Evolutionary conservation across 495 filamentous ascomycete genomes (phyloP).

Genomic region (Penicillium cosmopolitanum): DNA sequence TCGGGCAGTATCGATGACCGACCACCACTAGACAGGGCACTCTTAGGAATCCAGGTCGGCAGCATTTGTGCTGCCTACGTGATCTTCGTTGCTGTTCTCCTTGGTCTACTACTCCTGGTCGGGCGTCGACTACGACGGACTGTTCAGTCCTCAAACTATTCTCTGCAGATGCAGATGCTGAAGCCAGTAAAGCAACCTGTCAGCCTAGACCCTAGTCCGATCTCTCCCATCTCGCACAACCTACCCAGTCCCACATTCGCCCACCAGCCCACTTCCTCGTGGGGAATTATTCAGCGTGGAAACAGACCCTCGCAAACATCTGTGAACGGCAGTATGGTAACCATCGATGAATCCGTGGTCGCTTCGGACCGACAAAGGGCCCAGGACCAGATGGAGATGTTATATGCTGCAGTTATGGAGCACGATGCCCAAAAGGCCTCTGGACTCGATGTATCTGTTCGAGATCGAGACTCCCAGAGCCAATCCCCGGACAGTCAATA

Average conservation of each 20-base stretch:
- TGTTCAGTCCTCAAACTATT: slow-evolving; percentile 54
- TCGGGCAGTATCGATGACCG: slow-evolving; percentile 12
- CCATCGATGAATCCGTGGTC: slow-evolving; percentile 76
- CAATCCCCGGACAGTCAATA: slow-evolving; percentile 41
- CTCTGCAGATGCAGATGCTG: slow-evolving; percentile 66
- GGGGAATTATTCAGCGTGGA: slow-evolving; percentile 44
- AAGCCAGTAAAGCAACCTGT: slow-evolving; percentile 54
- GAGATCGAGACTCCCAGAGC: slow-evolving; percentile 27
- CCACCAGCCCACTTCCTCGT: slow-evolving; percentile 41
- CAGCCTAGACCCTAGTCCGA: slow-evolving; percentile 53
- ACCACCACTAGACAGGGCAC: slow-evolving; percentile 50
- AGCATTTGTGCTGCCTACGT: slow-evolving; percentile 81
- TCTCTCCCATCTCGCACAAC: slow-evolving; percentile 42
- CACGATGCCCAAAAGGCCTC: slow-evolving; percentile 73
- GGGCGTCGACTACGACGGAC: slow-evolving; percentile 61
- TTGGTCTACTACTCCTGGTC: slow-evolving; percentile 65
- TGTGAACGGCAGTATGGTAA: slow-evolving; percentile 54
- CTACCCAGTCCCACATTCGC: slow-evolving; percentile 46
- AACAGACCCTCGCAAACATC: slow-evolving; percentile 40
- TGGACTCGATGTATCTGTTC: slow-evolving; percentile 19
- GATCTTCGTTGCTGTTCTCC: slow-evolving; percentile 68
- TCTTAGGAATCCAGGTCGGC: slow-evolving; percentile 74
- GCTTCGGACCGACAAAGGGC: slow-evolving; percentile 70
- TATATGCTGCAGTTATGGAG: slow-evolving; percentile 91
- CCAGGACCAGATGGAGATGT: slow-evolving; percentile 80